These are phyloP conservation scores for Fonsecaea monophora DNA, from an alignment of 2,329 filamentous ascomycete species.

Conservation along the genomic window DNA sequence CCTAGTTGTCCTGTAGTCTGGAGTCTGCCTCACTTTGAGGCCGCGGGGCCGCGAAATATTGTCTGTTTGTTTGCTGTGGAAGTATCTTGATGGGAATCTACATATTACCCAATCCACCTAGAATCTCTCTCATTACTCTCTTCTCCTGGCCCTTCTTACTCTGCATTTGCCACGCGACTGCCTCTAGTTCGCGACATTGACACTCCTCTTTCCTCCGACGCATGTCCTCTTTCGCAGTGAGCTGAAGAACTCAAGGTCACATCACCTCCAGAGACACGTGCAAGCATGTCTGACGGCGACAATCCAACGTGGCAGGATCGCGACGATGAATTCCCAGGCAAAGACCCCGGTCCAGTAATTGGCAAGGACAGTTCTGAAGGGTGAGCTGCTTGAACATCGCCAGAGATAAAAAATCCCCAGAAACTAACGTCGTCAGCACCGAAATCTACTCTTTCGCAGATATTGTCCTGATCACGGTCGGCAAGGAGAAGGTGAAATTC, in stretches of 20 bases:
- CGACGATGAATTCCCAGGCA: not conserved
- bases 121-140: not conserved
- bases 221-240: not conserved
- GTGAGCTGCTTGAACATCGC: not conserved
- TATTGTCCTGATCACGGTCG: constrained; percentile 29
- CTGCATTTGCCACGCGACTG: too few species aligned
- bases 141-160: too few species aligned
- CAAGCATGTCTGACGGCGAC: not conserved
- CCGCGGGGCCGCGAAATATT: not conserved
- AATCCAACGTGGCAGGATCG: not conserved
- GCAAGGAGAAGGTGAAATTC: constrained; percentile 18
- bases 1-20: not conserved
- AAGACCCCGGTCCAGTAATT: not conserved
- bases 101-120: not conserved
- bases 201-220: not conserved
- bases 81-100: not conserved
- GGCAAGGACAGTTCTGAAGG: not conserved
- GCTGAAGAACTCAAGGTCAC: too few species aligned
- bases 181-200: not conserved
- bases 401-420: not conserved
- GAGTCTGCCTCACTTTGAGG: not conserved
- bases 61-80: too few species aligned
- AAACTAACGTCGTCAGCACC: constrained; percentile 6
- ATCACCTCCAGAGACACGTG: too few species aligned
- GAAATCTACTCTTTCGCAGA: not conserved